These are phyloP conservation scores for Cymbopogon flexuosus DNA, from an alignment of 202 grass and related monocot species.

Conservation along the genomic window DNA sequence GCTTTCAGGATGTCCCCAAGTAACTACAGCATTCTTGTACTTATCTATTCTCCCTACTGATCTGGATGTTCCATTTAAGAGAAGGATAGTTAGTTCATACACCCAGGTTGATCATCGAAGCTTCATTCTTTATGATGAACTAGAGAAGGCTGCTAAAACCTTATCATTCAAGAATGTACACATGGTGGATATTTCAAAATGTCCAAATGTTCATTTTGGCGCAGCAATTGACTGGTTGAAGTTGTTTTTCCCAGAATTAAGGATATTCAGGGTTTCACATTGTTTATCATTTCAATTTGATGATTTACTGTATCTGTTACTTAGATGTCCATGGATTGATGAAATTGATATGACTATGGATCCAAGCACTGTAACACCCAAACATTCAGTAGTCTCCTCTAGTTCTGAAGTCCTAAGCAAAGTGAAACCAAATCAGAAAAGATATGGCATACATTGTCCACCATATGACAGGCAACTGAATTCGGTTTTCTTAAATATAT, in stretches of 20 bases:
- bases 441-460: constrained; percentile 8
- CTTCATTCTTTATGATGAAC: constrained; percentile 27
- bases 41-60: constrained; percentile 49
- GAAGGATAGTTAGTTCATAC: constrained; percentile 42
- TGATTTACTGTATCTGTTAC: constrained; percentile 55
- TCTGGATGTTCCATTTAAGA: constrained; percentile 49
- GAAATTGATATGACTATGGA: constrained; percentile 69
- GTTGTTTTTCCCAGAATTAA: constrained; percentile 56
- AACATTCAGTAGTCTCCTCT: constrained; percentile 42
- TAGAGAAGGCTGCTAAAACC: constrained; percentile 30
- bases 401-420: constrained; percentile 37
- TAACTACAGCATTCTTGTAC: constrained; percentile 55
- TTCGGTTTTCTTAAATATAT: constrained; percentile 39
- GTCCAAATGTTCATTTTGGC: constrained; percentile 58
- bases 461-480: constrained; percentile 28
- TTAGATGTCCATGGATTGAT: constrained; percentile 41
- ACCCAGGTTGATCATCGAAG: constrained; percentile 27
- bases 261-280: constrained; percentile 54
- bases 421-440: constrained; percentile 24
- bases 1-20: constrained; percentile 64
- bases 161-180: constrained; percentile 42
- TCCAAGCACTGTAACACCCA: constrained; percentile 30
- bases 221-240: constrained; percentile 43
- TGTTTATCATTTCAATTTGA: constrained; percentile 53
- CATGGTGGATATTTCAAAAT: constrained; percentile 66